A percentile compares a stretch with the other conserved stretches of the same genome.
Evolutionary conservation across 495 filamentous ascomycete species (phyloP).

Genomic region (Saxophila tyrrhenica): DNA sequence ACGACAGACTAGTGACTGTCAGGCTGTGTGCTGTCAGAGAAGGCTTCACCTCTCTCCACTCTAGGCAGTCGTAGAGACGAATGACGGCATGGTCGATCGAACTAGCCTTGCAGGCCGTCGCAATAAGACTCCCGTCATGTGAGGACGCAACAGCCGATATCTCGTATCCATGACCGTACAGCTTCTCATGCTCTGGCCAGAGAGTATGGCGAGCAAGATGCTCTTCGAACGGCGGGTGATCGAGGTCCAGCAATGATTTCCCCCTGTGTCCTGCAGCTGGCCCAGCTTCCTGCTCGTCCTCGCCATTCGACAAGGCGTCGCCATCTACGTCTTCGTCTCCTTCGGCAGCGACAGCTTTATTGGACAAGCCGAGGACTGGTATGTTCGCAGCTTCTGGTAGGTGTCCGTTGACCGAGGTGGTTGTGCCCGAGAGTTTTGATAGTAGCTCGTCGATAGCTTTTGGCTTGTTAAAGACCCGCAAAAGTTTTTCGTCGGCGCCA

Average conservation of each 20-base stretch:
- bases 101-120: slow-evolving; percentile 88
- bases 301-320: slow-evolving; percentile 10
- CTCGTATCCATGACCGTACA: slow-evolving; percentile 98
- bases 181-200: slow-evolving; percentile 92
- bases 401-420: slow-evolving; percentile 29
- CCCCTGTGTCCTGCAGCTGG: slow-evolving; percentile 2
- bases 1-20: slow-evolving; percentile 70
- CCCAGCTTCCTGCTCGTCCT: slow-evolving; percentile 20
- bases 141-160: slow-evolving; percentile 81
- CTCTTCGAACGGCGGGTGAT: slow-evolving; percentile 78
- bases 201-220: slow-evolving; percentile 79
- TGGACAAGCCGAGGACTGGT: slow-evolving; percentile 89
- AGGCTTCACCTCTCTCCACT: slow-evolving; percentile 81
- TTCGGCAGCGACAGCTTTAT: slow-evolving; percentile 65
- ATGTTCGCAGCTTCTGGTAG: slow-evolving; percentile 84
- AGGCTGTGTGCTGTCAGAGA: slow-evolving; percentile 68
- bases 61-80: slow-evolving; percentile 70
- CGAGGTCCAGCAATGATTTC: slow-evolving; percentile 23
- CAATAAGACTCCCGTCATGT: slow-evolving; percentile 61
- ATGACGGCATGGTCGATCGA: slow-evolving; percentile 91
- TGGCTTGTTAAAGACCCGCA: slow-evolving; percentile 89
- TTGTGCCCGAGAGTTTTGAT: slow-evolving; percentile 45
- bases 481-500: slow-evolving; percentile 94
- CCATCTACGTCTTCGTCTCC: slow-evolving; percentile 39
- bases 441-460: slow-evolving; percentile 69